Evolutionary conservation across 441 rosid genomes (phyloP).

Genomic region (Erodium trifolium): DNA sequence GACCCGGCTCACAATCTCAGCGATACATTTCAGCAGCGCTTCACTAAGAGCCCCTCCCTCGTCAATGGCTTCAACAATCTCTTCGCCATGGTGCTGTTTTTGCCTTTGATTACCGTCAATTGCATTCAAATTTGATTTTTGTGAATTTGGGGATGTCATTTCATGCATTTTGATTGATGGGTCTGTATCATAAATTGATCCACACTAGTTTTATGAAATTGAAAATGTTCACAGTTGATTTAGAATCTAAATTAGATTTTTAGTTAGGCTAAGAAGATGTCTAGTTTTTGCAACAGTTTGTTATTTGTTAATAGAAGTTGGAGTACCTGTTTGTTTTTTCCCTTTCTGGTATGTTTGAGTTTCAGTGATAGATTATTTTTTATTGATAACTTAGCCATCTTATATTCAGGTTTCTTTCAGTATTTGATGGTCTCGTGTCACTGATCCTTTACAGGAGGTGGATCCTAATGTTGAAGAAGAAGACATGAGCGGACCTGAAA

Average conservation of each 20-base stretch:
- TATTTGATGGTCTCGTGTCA: neutral
- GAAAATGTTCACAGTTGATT: no score
- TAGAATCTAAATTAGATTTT: no score
- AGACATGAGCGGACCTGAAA: constrained; percentile 49
- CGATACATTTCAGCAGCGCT: constrained; percentile 94
- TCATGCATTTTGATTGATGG: no score
- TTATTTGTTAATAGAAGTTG: no score
- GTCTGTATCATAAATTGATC: no score
- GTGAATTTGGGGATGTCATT: no score
- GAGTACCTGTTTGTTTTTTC: no score
- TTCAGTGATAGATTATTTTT: neutral
- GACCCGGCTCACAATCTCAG: constrained; percentile 99
- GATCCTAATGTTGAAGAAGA: constrained; percentile 94
- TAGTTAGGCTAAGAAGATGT: no score
- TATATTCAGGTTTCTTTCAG: neutral
- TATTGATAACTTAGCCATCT: neutral
- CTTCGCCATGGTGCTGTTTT: constrained; percentile 64
- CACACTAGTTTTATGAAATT: no score
- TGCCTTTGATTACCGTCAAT: neutral
- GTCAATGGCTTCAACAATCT: constrained; percentile 89
- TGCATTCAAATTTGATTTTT: no score
- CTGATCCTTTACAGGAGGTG: constrained; percentile 50
- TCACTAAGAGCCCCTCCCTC: constrained; percentile 75
- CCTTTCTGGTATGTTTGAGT: no score
- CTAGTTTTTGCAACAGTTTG: no score